A percentile compares a stretch with the other conserved stretches of the same genome.
Evolutionary conservation across 768 basidiomycete genomes (phyloP).

Genomic region (Tylopilus sp.): DNA sequence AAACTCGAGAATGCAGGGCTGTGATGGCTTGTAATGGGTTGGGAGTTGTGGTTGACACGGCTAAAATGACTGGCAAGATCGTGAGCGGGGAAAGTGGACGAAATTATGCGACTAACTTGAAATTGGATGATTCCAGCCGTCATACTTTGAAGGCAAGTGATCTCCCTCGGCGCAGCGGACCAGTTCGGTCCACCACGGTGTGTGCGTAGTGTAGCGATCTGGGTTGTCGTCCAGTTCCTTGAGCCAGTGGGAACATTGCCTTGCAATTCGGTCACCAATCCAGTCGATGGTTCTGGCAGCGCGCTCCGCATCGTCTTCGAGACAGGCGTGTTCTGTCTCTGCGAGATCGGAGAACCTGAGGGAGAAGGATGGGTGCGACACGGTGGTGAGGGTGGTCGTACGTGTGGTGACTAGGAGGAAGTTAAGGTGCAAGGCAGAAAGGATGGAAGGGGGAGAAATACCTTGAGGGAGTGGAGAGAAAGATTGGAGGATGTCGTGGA

Average conservation of each 20-base stretch:
- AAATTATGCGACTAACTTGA: conserved; percentile 51
- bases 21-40: conserved; percentile 82
- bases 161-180: conserved; percentile 75
- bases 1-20: conserved; percentile 59
- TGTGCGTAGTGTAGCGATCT: conserved; percentile 40
- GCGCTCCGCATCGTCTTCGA: conserved; percentile 76
- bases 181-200: conserved; percentile 90
- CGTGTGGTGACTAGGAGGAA: conserved; percentile 66
- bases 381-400: conserved; percentile 66
- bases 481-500: conserved; percentile 75
- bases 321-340: conserved; percentile 70
- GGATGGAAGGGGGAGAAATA: conserved; percentile 28
- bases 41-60: conserved; percentile 76
- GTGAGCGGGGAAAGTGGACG: conserved; percentile 11
- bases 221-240: conserved; percentile 53
- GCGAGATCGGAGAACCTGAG: conserved; percentile 74
- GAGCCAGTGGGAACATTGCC: conserved; percentile 66
- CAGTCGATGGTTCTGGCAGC: conserved; percentile 82
- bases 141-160: conserved; percentile 61
- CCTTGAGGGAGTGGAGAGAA: conserved; percentile 84
- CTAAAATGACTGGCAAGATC: conserved; percentile 61
- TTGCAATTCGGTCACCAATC: conserved; percentile 70
- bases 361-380: conserved; percentile 68
- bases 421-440: conserved; percentile 1
- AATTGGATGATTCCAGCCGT: conserved; percentile 87